Conservation (phyloP, 2,329 filamentous ascomycete genomes). For the Nannizziopsis barbatae region DNA sequence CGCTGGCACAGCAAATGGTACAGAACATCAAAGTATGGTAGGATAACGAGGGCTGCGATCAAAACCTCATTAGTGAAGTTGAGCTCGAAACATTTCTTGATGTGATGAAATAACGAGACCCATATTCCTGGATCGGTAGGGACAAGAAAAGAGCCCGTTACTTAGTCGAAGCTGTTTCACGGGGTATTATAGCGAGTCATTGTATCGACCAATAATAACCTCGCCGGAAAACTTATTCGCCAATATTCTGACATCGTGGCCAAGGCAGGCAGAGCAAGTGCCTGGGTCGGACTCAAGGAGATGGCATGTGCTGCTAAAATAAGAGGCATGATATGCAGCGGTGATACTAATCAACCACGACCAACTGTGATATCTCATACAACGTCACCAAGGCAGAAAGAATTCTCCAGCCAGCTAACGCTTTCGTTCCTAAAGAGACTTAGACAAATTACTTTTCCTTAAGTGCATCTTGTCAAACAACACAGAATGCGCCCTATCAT, state of each 20-base stretch:
- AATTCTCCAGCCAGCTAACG: not conserved
- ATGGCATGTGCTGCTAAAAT: not conserved
- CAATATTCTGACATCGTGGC: slow-evolving; percentile 2
- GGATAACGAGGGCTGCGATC: not conserved
- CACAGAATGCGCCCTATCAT: not conserved
- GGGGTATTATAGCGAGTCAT: slow-evolving; percentile 16
- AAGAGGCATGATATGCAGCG: not conserved
- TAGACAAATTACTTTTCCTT: not conserved
- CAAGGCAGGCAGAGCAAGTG: slow-evolving; percentile 18
- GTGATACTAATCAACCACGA: not conserved
- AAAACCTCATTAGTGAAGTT: too few relatives aligned
- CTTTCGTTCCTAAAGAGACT: not conserved
- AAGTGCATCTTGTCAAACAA: not conserved
- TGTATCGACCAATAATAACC: slow-evolving; percentile 28
- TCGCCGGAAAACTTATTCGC: slow-evolving; percentile 17
- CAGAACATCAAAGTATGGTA: too few relatives aligned
- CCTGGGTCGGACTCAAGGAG: slow-evolving; percentile 18
- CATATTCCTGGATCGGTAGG: not conserved
- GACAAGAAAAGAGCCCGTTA: not conserved
- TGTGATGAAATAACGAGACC: not conserved
- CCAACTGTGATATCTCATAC: slow-evolving; percentile 2
- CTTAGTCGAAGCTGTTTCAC: not conserved
- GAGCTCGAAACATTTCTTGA: not conserved
- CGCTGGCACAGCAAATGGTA: not conserved
- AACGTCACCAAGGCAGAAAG: not conserved